Percentiles rank a stretch among this genome's conserved stretches.
Evolutionary conservation across 2,329 filamentous ascomycete species (phyloP).

Genomic region (Zymoseptoria ardabiliae): DNA sequence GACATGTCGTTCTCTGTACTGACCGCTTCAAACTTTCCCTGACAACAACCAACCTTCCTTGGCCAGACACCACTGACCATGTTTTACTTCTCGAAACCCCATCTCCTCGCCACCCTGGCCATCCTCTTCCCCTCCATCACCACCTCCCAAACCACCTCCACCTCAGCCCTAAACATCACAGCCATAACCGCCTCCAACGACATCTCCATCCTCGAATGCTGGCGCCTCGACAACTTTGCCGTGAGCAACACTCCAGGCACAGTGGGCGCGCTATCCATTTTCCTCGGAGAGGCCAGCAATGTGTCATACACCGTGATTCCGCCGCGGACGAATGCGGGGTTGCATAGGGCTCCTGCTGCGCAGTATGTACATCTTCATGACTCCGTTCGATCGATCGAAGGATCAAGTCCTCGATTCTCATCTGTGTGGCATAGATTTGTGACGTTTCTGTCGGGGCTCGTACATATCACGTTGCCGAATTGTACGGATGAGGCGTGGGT

Average conservation of each 20-base stretch:
- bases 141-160: not conserved
- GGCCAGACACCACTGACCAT: not conserved
- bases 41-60: not conserved
- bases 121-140: not conserved
- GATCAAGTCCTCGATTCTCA: no score
- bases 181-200: constrained; percentile 5
- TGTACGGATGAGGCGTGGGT: constrained; percentile 8
- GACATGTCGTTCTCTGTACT: not conserved
- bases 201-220: constrained; percentile 10
- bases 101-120: not conserved
- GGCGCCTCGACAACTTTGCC: constrained; percentile 8
- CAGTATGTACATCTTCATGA: constrained; percentile 1
- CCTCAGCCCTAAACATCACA: constrained; percentile 10
- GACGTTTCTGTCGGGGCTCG: constrained; percentile 4
- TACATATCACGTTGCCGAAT: constrained; percentile 8
- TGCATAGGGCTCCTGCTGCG: constrained; percentile 8
- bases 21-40: not conserved
- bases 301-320: constrained; percentile 7
- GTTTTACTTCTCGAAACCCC: not conserved
- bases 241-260: constrained; percentile 7
- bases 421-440: constrained; percentile 1
- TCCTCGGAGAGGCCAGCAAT: constrained; percentile 4
- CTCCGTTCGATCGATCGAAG: not conserved
- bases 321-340: constrained; percentile 6
- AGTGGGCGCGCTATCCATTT: constrained; percentile 1